These are phyloP conservation scores for Macrophomina tecta DNA, from an alignment of 2,329 filamentous ascomycete species.

Conservation along the genomic window DNA sequence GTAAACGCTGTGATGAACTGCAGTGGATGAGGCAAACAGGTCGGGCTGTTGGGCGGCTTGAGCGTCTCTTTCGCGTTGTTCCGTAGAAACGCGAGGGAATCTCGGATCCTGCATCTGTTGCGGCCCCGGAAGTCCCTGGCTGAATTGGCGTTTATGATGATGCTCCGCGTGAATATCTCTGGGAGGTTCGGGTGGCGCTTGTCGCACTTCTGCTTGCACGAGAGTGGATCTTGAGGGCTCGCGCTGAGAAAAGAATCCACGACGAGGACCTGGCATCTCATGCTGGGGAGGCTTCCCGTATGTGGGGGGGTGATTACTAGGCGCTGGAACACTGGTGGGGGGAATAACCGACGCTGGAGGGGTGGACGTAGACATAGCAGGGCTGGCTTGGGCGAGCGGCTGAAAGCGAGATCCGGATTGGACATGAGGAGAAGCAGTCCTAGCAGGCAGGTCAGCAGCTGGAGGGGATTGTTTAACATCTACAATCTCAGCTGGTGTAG, in stretches of 20 bases:
- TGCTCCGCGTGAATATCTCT: slow-evolving; percentile 22
- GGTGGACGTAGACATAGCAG: slow-evolving; percentile 29
- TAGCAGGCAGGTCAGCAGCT: slow-evolving; percentile 38
- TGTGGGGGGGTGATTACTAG: slow-evolving; percentile 21
- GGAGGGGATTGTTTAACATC: slow-evolving; percentile 48
- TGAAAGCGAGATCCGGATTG: slow-evolving; percentile 38
- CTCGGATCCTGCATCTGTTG: slow-evolving; percentile 26
- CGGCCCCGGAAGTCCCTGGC: slow-evolving; percentile 12
- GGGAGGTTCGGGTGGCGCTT: slow-evolving; percentile 29
- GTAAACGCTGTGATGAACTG: slow-evolving; percentile 33
- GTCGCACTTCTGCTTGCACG: slow-evolving; percentile 36
- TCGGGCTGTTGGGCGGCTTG: slow-evolving; percentile 9
- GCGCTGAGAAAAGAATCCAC: slow-evolving; percentile 46
- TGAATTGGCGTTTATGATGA: slow-evolving; percentile 22
- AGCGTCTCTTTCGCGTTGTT: slow-evolving; percentile 25
- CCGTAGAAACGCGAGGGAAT: slow-evolving; percentile 7
- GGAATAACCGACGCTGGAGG: slow-evolving; percentile 18
- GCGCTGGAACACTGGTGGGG: slow-evolving; percentile 24
- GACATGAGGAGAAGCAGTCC: slow-evolving; percentile 46
- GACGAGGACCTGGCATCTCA: slow-evolving; percentile 39
- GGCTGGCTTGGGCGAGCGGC: slow-evolving; percentile 41
- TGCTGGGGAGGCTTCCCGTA: slow-evolving; percentile 33
- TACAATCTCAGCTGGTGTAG: slow-evolving; percentile 50
- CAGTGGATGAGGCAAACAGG: slow-evolving; percentile 5
- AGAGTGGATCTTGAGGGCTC: slow-evolving; percentile 33